Conservation (phyloP, 1,284 basidiomycete species). For the Inonotus hispidus region DNA sequence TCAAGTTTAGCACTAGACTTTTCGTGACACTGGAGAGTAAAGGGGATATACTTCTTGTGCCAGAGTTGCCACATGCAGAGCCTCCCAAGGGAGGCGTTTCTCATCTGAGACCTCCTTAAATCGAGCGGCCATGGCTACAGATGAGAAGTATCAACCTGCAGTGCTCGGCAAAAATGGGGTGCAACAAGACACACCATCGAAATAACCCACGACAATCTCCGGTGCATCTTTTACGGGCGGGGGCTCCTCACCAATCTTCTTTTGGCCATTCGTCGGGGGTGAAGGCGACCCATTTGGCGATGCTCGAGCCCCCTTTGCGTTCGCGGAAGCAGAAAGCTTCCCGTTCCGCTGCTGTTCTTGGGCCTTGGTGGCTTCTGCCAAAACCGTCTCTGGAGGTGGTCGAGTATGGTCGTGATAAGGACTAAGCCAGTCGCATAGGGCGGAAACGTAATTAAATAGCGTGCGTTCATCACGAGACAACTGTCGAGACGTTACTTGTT, state of each 20-base stretch:
- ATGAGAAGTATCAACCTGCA: background rate
- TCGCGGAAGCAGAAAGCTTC: conserved; percentile 33
- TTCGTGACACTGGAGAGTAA: conserved; percentile 4
- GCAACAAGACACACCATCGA: conserved; percentile 44
- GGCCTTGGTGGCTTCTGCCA: conserved; percentile 67
- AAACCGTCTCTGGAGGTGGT: conserved; percentile 58
- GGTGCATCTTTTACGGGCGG: conserved; percentile 58
- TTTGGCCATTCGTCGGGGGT: conserved; percentile 37
- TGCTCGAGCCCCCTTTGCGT: conserved; percentile 52
- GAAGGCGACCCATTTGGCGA: conserved; percentile 35
- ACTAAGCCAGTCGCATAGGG: conserved; percentile 66
- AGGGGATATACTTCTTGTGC: conserved; percentile 57
- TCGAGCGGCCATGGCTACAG: conserved; percentile 46
- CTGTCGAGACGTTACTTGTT: conserved; percentile 30
- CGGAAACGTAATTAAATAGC: conserved; percentile 52
- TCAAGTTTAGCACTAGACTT: conserved; percentile 6
- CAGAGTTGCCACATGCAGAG: conserved; percentile 64
- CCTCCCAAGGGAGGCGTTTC: conserved; percentile 40
- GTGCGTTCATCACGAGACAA: conserved; percentile 56
- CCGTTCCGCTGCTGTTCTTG: conserved; percentile 60
- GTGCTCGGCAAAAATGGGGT: background rate
- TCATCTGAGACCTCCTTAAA: conserved; percentile 40
- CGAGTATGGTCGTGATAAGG: conserved; percentile 68
- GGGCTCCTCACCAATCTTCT: conserved; percentile 58
- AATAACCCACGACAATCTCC: conserved; percentile 47